A percentile compares a stretch with the other conserved stretches of the same genome.
These are phyloP conservation scores for Lactarius indigo DNA, from an alignment of 768 basidiomycete genomes.

Conservation along the genomic window DNA sequence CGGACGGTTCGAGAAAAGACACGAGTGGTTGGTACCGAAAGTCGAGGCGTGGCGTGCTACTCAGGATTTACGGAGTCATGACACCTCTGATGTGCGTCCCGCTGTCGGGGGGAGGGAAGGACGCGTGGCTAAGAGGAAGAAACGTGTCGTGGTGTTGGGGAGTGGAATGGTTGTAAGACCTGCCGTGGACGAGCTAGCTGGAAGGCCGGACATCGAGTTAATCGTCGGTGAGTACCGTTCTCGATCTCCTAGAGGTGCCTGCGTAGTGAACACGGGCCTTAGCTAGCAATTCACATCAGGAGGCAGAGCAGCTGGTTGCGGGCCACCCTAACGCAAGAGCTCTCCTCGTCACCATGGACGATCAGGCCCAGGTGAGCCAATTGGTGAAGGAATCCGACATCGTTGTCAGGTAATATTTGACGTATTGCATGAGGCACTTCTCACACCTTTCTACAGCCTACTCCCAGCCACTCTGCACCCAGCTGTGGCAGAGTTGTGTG, in stretches of 20 bases:
- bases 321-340: conserved; percentile 51
- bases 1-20: conserved; percentile 52
- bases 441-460: conserved; percentile 46
- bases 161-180: conserved; percentile 97
- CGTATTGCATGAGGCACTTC: neutral
- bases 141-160: conserved; percentile 76
- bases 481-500: conserved; percentile 66
- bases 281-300: conserved; percentile 72
- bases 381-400: conserved; percentile 69
- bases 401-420: conserved; percentile 64
- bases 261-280: conserved; percentile 1
- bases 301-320: conserved; percentile 49
- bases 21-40: conserved; percentile 55
- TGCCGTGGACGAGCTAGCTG: conserved; percentile 70
- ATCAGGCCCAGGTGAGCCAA: conserved; percentile 41
- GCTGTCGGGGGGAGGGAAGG: neutral
- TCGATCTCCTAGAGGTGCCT: neutral
- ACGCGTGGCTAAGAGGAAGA: conserved; percentile 37
- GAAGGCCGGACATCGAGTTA: conserved; percentile 59
- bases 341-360: conserved; percentile 56
- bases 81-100: neutral
- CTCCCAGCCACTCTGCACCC: conserved; percentile 77
- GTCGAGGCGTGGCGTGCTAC: conserved; percentile 43
- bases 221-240: conserved; percentile 63
- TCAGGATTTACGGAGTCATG: neutral